These are phyloP conservation scores for Hanseniaspora pseudoguilliermondii DNA, from an alignment of 805 yeast species.

Conservation along the genomic window DNA sequence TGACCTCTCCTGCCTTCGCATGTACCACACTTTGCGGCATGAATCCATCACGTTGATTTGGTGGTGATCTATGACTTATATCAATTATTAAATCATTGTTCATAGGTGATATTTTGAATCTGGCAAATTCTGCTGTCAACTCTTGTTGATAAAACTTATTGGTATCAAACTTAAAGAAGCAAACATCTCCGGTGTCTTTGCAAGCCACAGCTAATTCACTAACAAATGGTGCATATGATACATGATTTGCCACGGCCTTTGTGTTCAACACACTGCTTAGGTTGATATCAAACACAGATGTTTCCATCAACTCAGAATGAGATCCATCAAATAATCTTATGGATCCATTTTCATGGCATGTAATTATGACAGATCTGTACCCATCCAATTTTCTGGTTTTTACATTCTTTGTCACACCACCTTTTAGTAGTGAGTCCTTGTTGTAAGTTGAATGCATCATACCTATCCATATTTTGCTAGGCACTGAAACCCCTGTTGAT, in stretches of 20 bases:
- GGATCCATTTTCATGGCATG: slow-evolving; percentile 80
- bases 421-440: slow-evolving; percentile 43
- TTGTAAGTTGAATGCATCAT: slow-evolving; percentile 43
- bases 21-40: slow-evolving; percentile 41
- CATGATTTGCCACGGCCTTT: slow-evolving; percentile 33
- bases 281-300: slow-evolving; percentile 47
- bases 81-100: slow-evolving; percentile 29
- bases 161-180: slow-evolving; percentile 56
- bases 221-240: slow-evolving; percentile 68
- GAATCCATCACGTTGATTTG: slow-evolving; percentile 43
- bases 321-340: slow-evolving; percentile 77
- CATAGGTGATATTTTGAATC: slow-evolving; percentile 18
- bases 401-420: slow-evolving; percentile 55
- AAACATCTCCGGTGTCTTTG: slow-evolving; percentile 56
- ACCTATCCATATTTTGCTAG: slow-evolving; percentile 65
- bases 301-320: slow-evolving; percentile 53
- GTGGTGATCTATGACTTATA: slow-evolving; percentile 42
- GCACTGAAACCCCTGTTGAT: slow-evolving; percentile 43
- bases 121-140: slow-evolving; percentile 20
- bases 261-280: slow-evolving; percentile 38
- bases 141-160: slow-evolving; percentile 32
- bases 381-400: slow-evolving; percentile 30
- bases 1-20: slow-evolving; percentile 37
- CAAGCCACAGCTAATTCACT: slow-evolving; percentile 58
- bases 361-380: slow-evolving; percentile 48